These are phyloP conservation scores for Aspergillus brunneoviolaceus DNA, from an alignment of 2,329 filamentous ascomycete genomes.

Conservation along the genomic window DNA sequence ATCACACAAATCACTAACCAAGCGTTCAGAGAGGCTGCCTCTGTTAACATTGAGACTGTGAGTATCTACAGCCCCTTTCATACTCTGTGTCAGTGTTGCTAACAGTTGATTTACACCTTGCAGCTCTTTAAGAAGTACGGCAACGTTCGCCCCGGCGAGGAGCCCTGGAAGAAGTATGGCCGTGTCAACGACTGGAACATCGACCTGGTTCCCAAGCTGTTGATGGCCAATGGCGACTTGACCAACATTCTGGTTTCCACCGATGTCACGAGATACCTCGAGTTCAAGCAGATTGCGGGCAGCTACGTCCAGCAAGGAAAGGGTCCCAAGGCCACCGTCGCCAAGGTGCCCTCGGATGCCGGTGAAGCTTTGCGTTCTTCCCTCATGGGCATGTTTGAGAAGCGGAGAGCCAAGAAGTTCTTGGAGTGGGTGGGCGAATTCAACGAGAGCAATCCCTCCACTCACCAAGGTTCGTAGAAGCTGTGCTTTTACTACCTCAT, in stretches of 20 bases:
- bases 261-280: slow-evolving; percentile 83
- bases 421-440: slow-evolving; percentile 92
- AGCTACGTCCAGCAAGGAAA: slow-evolving; percentile 92
- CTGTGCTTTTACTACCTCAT: not conserved
- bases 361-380: slow-evolving; percentile 86
- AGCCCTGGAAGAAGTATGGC: slow-evolving; percentile 98
- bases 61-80: slow-evolving; percentile 26
- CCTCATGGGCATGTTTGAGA: slow-evolving; percentile 96
- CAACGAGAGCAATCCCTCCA: slow-evolving; percentile 74
- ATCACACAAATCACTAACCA: slow-evolving; percentile 24
- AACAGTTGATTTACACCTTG: slow-evolving; percentile 27
- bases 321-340: slow-evolving; percentile 81
- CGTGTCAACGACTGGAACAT: slow-evolving; percentile 99
- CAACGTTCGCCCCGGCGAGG: slow-evolving; percentile 73
- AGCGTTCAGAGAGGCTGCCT: slow-evolving; percentile 76
- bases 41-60: slow-evolving; percentile 93
- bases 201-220: slow-evolving; percentile 94
- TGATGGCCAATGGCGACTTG: slow-evolving; percentile 97
- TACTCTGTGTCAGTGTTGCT: slow-evolving; percentile 20
- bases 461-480: slow-evolving; percentile 74
- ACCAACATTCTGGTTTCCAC: slow-evolving; percentile 98
- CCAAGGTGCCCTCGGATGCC: slow-evolving; percentile 94
- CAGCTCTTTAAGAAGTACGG: slow-evolving; percentile 97
- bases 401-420: slow-evolving; percentile 94
- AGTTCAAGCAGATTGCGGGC: slow-evolving; percentile 92